Percentiles rank a stretch among this genome's conserved stretches.
These are phyloP conservation scores for Fusarium zealandicum DNA, from an alignment of 2,329 filamentous ascomycete genomes.

Conservation along the genomic window DNA sequence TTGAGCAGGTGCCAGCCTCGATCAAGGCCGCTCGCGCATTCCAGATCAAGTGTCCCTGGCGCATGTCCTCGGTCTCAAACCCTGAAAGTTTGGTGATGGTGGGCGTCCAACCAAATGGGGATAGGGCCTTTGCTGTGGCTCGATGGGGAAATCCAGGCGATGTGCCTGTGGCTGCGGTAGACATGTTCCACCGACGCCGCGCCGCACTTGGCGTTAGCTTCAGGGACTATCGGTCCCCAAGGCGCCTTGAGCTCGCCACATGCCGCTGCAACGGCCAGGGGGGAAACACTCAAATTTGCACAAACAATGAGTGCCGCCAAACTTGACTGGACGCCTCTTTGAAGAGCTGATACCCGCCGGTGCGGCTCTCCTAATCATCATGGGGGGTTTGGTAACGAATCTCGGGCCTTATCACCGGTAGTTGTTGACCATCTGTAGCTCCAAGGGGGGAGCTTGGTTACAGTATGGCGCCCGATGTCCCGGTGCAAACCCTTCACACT, in stretches of 20 bases:
- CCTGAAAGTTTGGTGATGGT: constrained; percentile 3
- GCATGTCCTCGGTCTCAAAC: constrained; percentile 23
- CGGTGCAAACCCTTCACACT: constrained; percentile 2
- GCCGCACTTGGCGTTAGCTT: constrained; percentile 22
- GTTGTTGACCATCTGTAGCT: constrained; percentile 11
- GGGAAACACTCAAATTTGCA: constrained; percentile 11
- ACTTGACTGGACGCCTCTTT: constrained; percentile 25
- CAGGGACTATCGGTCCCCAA: constrained; percentile 35
- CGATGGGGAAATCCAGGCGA: neutral
- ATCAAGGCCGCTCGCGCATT: constrained; percentile 12
- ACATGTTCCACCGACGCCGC: constrained; percentile 6
- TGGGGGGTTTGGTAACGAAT: too few species aligned
- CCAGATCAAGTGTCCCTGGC: constrained; percentile 28
- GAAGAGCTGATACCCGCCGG: constrained; percentile 4
- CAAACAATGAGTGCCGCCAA: constrained; percentile 3
- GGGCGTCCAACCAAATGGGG: constrained; percentile 10
- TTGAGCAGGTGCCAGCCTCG: neutral
- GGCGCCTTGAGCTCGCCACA: constrained; percentile 17
- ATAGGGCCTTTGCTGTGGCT: neutral
- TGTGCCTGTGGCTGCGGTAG: constrained; percentile 31
- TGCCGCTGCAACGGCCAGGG: constrained; percentile 8
- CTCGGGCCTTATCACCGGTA: constrained; percentile 2
- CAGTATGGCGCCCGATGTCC: neutral
- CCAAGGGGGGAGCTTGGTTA: constrained; percentile 5
- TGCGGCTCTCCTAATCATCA: neutral